Evolutionary conservation across 1,139 yeast genomes (phyloP).

Genomic region (Debaryomyces subglobosus): DNA sequence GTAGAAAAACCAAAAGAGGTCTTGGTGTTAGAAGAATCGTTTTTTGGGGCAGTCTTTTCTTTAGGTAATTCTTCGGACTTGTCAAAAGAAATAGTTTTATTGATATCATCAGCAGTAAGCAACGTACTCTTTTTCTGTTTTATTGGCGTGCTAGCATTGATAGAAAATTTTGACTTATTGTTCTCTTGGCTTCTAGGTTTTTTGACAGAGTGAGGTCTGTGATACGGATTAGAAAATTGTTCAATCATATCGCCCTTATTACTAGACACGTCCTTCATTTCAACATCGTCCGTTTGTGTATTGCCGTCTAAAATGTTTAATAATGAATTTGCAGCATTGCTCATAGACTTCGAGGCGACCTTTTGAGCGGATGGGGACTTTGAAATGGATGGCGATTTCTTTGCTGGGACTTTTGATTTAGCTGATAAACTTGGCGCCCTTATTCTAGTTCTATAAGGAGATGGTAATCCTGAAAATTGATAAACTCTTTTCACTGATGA

Average conservation of each 20-base stretch:
- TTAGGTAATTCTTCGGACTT: slow-evolving; percentile 31
- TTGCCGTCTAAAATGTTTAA: slow-evolving; percentile 60
- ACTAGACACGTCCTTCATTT: slow-evolving; percentile 13
- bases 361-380: slow-evolving; percentile 6
- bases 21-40: slow-evolving; percentile 2
- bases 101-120: slow-evolving; percentile 41
- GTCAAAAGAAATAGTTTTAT: slow-evolving; percentile 39
- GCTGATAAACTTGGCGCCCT: slow-evolving; percentile 29
- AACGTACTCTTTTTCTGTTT: slow-evolving; percentile 12
- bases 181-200: slow-evolving; percentile 16
- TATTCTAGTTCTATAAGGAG: slow-evolving; percentile 62
- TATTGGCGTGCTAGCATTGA: slow-evolving; percentile 10
- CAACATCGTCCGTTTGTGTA: slow-evolving; percentile 16
- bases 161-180: neutral
- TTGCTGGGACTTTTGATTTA: slow-evolving; percentile 15
- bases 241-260: slow-evolving; percentile 17
- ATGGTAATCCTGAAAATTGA: slow-evolving; percentile 65
- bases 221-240: slow-evolving; percentile 57
- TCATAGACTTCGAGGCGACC: slow-evolving; percentile 35
- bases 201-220: slow-evolving; percentile 29
- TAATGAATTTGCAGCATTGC: slow-evolving; percentile 68
- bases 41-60: slow-evolving; percentile 15
- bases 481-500: slow-evolving; percentile 54
- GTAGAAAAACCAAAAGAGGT: neutral
- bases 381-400: slow-evolving; percentile 5